A percentile compares a stretch with the other conserved stretches of the same genome.
phyloP scores from a whole-genome alignment of 1,284 basidiomycete species.

The Leccinum glutinopallens region DNA sequence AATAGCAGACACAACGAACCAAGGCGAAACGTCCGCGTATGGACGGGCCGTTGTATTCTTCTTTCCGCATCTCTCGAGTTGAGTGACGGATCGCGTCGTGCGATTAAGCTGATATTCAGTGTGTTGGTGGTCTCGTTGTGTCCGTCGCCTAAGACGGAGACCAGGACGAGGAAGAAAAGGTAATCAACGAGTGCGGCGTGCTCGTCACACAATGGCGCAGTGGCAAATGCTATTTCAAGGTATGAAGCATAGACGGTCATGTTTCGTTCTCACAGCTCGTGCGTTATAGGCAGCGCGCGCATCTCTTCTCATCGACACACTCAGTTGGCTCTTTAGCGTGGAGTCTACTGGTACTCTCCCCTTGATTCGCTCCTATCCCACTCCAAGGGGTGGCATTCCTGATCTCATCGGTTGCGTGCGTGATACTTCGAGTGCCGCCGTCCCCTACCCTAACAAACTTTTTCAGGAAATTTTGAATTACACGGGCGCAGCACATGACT shows the following conservation, averaged over 20 bases:
- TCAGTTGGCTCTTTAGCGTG: slow-evolving; percentile 83
- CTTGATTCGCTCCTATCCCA: slow-evolving; percentile 47
- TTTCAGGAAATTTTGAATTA: slow-evolving; percentile 81
- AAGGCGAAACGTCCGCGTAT: slow-evolving; percentile 40
- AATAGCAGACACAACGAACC: neutral
- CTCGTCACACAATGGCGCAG: slow-evolving; percentile 69
- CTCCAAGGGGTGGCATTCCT: slow-evolving; percentile 45
- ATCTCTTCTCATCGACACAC: slow-evolving; percentile 67
- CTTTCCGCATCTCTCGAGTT: slow-evolving; percentile 60
- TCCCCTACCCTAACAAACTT: neutral
- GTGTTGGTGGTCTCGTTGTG: slow-evolving; percentile 59
- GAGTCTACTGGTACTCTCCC: slow-evolving; percentile 63
- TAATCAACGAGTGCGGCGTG: slow-evolving; percentile 60
- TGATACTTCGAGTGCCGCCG: slow-evolving; percentile 7
- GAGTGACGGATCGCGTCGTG: slow-evolving; percentile 46
- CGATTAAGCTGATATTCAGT: slow-evolving; percentile 58
- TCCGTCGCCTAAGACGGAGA: slow-evolving; percentile 37
- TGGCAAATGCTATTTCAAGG: slow-evolving; percentile 70
- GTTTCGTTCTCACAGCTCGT: neutral
- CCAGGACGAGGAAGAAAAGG: slow-evolving; percentile 41
- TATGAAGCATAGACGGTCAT: slow-evolving; percentile 29
- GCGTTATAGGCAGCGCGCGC: slow-evolving; percentile 23
- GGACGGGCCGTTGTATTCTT: slow-evolving; percentile 56
- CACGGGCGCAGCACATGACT: slow-evolving; percentile 68
- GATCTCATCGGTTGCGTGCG: slow-evolving; percentile 48